A percentile compares a stretch with the other conserved stretches of the same genome.
Evolutionary conservation across 805 yeast species (phyloP).

Genomic region (Kazachstania viticola): DNA sequence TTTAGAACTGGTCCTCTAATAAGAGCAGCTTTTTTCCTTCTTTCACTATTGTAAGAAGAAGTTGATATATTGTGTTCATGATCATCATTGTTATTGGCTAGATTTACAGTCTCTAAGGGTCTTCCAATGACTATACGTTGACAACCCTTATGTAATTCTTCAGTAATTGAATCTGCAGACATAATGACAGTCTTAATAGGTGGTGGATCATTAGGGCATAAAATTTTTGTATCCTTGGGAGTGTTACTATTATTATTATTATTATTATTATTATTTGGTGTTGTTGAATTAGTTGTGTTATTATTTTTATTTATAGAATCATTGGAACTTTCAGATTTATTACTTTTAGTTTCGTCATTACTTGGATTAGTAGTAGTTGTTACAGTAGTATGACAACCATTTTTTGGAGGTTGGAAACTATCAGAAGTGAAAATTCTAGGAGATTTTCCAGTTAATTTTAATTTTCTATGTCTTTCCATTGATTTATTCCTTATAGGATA

Average conservation of each 20-base stretch:
- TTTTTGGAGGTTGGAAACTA: conserved; percentile 11
- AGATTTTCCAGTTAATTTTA: conserved; percentile 30
- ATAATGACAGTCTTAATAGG: conserved; percentile 17
- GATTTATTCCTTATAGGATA: conserved; percentile 32
- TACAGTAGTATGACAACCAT: neutral
- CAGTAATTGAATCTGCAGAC: conserved; percentile 18
- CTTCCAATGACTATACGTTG: conserved; percentile 23
- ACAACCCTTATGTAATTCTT: conserved; percentile 21
- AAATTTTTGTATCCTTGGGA: conserved; percentile 5
- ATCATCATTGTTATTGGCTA: neutral
- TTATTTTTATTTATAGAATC: conserved; percentile 1
- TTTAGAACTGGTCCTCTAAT: conserved; percentile 75
- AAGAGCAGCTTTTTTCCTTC: conserved; percentile 66
- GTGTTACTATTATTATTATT: conserved; percentile 3
- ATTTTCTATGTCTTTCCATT: conserved; percentile 29
- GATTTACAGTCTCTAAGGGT: neutral
- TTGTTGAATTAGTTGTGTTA: neutral
- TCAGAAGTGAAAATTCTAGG: conserved; percentile 23
- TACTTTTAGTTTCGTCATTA: conserved; percentile 1
- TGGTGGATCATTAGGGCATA: conserved; percentile 5
- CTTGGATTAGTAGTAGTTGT: neutral
- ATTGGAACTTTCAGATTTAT: conserved; percentile 5
- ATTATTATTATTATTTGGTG: neutral
- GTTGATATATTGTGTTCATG: neutral
- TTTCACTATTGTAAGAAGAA: conserved; percentile 38